Evolutionary conservation across 768 basidiomycete genomes (phyloP).

Genomic region (Suillus occidentalis): DNA sequence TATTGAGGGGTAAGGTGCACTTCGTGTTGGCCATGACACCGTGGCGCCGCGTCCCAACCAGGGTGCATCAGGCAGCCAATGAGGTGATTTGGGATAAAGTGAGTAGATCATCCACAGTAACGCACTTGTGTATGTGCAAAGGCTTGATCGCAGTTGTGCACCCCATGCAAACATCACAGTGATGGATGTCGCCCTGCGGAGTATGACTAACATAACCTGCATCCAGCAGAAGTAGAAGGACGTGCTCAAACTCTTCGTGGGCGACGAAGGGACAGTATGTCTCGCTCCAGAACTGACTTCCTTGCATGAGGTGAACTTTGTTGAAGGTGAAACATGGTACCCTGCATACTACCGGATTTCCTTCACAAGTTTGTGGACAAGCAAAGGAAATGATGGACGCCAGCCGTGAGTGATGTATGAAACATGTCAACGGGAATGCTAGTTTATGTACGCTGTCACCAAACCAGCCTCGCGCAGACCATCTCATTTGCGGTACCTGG

Average conservation of each 20-base stretch:
- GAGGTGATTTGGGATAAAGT: not conserved
- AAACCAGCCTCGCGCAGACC: constrained; percentile 5
- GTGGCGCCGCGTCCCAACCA: not conserved
- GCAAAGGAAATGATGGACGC: not conserved
- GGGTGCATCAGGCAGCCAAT: not conserved
- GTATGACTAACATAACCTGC: not conserved
- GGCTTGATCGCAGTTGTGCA: not conserved
- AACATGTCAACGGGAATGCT: not conserved
- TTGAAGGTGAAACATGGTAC: not conserved
- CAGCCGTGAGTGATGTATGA: not conserved
- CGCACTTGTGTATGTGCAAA: not conserved
- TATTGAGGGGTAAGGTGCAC: not conserved
- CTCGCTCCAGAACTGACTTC: not conserved
- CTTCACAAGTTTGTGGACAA: not conserved
- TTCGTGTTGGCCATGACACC: constrained; percentile 4
- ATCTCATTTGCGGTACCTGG: constrained; percentile 58
- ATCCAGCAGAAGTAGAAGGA: not conserved
- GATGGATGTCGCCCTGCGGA: not conserved
- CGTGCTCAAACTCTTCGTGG: not conserved
- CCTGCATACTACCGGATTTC: not conserved
- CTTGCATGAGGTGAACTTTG: not conserved
- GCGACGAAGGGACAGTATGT: not conserved
- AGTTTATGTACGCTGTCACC: constrained; percentile 30
- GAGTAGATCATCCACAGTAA: not conserved
- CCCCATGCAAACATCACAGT: not conserved